Percentiles rank a stretch among this genome's conserved stretches.
Evolutionary conservation across 805 yeast genomes (phyloP).

Genomic region (Saccharomycopsis sp.): DNA sequence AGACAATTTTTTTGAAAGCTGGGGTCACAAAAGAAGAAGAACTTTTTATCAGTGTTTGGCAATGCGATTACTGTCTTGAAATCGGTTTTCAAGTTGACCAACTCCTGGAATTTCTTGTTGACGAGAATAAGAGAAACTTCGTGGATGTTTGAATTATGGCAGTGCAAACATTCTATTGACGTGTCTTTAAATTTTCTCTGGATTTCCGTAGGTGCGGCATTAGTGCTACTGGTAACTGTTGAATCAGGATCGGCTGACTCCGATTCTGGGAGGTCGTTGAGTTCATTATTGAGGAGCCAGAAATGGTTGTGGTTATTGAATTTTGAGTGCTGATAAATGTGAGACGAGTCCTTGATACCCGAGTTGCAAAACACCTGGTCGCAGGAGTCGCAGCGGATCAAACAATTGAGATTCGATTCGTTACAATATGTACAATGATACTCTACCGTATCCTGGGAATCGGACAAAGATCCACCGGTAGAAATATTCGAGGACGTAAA

Average conservation of each 20-base stretch:
- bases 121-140: conserved; percentile 12
- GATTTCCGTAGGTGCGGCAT: not conserved
- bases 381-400: conserved; percentile 15
- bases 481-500: not conserved
- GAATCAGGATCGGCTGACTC: not conserved
- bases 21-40: conserved; percentile 15
- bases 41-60: conserved; percentile 15
- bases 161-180: conserved; percentile 13
- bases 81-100: conserved; percentile 18
- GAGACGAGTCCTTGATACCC: conserved; percentile 17
- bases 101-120: conserved; percentile 15
- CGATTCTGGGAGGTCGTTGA: conserved; percentile 2
- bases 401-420: conserved; percentile 13
- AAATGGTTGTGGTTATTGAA: conserved; percentile 13
- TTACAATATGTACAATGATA: conserved; percentile 17
- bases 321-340: conserved; percentile 18
- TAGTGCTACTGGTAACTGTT: not conserved
- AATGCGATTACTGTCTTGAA: conserved; percentile 3
- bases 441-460: not conserved
- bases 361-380: conserved; percentile 18
- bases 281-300: conserved; percentile 13
- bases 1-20: conserved; percentile 3
- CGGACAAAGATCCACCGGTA: not conserved
- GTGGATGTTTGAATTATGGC: conserved; percentile 5
- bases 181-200: conserved; percentile 2